Evolutionary conservation across 2,329 filamentous ascomycete genomes (phyloP), one percentile per base, ranked within the genome.

Genomic region (Ceratocystis variospora): DNA sequence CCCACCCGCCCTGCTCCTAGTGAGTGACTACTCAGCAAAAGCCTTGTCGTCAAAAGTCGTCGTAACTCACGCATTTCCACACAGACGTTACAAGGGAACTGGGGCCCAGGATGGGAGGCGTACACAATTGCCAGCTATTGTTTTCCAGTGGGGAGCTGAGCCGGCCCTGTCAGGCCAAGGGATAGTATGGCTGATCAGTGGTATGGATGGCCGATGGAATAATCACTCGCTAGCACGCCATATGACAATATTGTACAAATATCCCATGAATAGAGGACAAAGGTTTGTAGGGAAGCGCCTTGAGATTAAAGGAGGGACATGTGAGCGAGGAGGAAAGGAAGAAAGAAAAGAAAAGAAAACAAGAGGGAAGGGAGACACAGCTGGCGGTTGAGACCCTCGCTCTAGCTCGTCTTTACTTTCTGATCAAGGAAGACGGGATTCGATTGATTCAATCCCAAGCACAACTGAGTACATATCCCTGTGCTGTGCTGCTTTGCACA

Each of bases 201-300:
- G 61, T 48, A 63, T 63, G 61, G 44, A 63, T 46, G 61, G 61
- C 31, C 44, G 44, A 63, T 63, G 61, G 61, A 63, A 63, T 44
- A 63, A 17, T 33, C 61, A 19, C 22, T 45, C 61, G 33, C 61
- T 50, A 63, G 61, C 61, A 63, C 44, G 61, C 44, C 15, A n/a
- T 19, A 33, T 37, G 55, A 12, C n/a, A 19, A 50, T 59, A 33
- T 31, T 31, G 2, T n/a, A n/a, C 28, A 59, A n/a, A 25, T 8
- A 59, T 15, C 1, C 8, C 48, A 15, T 28, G 19, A 25, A 28
- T 28, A 53, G 28, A 46, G 12, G n/a, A 33, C n/a, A 50, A 63
- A 45, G 3, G 12, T 15, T 46, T 63, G 17, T 50, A 37, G 61
- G 37, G 61, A 28, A 17, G 28, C 37, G 28, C 37, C 31, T 61